A percentile compares a stretch with the other conserved stretches of the same genome.
These are phyloP conservation scores for Candida sanyaensis DNA, from an alignment of 1,139 yeast species.

Conservation along the genomic window DNA sequence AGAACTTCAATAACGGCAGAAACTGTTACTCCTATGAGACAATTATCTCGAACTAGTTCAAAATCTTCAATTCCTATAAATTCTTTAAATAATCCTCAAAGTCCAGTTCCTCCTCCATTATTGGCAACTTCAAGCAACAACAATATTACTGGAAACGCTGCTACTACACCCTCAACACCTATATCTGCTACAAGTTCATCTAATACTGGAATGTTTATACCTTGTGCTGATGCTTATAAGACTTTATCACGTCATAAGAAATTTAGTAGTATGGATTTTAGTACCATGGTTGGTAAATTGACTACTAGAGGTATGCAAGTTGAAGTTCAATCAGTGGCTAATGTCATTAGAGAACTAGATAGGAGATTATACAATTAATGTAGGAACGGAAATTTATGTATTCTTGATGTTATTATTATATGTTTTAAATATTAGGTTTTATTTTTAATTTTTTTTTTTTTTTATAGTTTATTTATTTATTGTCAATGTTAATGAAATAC, in stretches of 20 bases:
- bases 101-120: conserved; percentile 19
- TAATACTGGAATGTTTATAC: conserved; percentile 55
- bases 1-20: conserved; percentile 21
- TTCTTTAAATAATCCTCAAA: conserved; percentile 18
- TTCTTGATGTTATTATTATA: background rate
- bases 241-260: conserved; percentile 80
- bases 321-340: conserved; percentile 84
- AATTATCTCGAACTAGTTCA: conserved; percentile 14
- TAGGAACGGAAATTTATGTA: background rate
- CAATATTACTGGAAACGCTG: conserved; percentile 12
- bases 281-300: conserved; percentile 71
- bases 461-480: too few relatives aligned
- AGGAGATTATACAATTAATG: conserved; percentile 55
- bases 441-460: background rate
- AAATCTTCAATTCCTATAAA: conserved; percentile 16
- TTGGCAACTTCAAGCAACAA: conserved; percentile 9
- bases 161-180: conserved; percentile 6
- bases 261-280: conserved; percentile 70
- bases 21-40: conserved; percentile 8
- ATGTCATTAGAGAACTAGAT: conserved; percentile 77
- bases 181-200: conserved; percentile 15
- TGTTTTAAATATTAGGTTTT: background rate
- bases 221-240: conserved; percentile 86
- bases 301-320: conserved; percentile 86
- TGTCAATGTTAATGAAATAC: background rate